phyloP scores from a whole-genome alignment of 495 filamentous ascomycete species.

The Penicillium simplicissimum region DNA sequence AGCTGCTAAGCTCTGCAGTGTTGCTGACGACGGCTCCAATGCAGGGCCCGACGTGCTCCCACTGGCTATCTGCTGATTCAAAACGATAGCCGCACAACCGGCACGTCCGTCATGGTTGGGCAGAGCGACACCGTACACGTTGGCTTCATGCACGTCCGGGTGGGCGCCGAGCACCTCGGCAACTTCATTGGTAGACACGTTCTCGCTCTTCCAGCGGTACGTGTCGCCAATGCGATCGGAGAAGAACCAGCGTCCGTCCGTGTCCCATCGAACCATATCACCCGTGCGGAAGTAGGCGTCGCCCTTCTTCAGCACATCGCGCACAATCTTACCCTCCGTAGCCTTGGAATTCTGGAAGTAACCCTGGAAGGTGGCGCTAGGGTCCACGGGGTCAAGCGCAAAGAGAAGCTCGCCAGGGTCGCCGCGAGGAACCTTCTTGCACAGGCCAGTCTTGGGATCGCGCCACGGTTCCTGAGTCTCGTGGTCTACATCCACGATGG shows the following conservation, averaged over 20 bases:
- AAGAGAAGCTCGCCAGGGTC: conserved; percentile 83
- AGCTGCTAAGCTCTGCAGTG: conserved; percentile 58
- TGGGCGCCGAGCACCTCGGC: conserved; percentile 69
- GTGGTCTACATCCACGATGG: conserved; percentile 71
- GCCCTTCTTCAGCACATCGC: conserved; percentile 74
- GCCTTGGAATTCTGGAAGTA: conserved; percentile 80
- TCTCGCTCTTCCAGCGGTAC: conserved; percentile 94
- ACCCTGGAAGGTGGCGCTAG: conserved; percentile 72
- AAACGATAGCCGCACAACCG: conserved; percentile 73
- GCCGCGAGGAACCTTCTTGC: conserved; percentile 56
- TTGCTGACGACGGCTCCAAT: conserved; percentile 36
- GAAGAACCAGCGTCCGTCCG: conserved; percentile 78
- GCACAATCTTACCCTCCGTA: conserved; percentile 75
- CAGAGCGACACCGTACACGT: conserved; percentile 84
- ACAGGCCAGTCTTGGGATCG: conserved; percentile 72
- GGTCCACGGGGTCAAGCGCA: conserved; percentile 65
- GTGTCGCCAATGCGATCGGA: conserved; percentile 91
- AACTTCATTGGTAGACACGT: conserved; percentile 81
- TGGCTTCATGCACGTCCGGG: conserved; percentile 70
- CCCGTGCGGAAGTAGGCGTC: conserved; percentile 88
- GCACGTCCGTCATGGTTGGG: conserved; percentile 85
- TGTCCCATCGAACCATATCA: conserved; percentile 73
- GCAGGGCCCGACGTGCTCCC: conserved; percentile 27
- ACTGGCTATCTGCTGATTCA: conserved; percentile 46
- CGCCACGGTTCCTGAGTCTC: conserved; percentile 70